These are phyloP conservation scores for Aspergillus pseudoterreus DNA, from an alignment of 2,329 filamentous ascomycete genomes.

Conservation along the genomic window DNA sequence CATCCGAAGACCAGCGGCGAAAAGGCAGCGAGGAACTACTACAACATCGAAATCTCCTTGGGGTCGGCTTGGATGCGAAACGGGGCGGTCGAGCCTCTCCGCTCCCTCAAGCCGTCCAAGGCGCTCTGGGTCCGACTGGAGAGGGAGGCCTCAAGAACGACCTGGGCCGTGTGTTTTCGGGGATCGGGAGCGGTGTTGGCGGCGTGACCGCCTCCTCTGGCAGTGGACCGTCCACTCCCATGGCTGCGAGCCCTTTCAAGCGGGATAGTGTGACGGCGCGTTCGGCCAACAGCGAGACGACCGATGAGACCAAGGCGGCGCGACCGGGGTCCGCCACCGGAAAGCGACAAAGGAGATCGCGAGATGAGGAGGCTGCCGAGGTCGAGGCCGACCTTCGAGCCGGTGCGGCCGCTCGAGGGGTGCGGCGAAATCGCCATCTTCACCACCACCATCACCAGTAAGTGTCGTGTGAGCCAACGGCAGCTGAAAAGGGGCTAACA, in stretches of 20 bases:
- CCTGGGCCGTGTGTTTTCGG: constrained; percentile 90
- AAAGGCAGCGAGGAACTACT: constrained; percentile 54
- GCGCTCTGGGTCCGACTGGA: constrained; percentile 73
- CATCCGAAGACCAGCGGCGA: constrained; percentile 38
- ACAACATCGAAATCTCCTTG: constrained; percentile 66
- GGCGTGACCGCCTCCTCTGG: constrained; percentile 48
- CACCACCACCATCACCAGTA: constrained; percentile 62
- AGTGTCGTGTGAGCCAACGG: constrained; percentile 16
- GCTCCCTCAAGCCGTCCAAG: constrained; percentile 88
- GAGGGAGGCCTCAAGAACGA: constrained; percentile 93
- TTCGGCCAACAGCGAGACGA: constrained; percentile 37
- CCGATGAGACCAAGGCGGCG: constrained; percentile 38
- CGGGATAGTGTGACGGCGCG: constrained; percentile 47
- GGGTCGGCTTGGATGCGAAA: constrained; percentile 68
- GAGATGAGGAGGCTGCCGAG: constrained; percentile 71
- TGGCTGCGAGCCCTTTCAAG: constrained; percentile 50
- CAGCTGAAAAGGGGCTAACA: constrained; percentile 13
- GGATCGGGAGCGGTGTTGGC: constrained; percentile 72
- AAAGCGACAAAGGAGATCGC: constrained; percentile 64
- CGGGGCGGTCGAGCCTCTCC: constrained; percentile 81
- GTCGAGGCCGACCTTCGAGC: constrained; percentile 61
- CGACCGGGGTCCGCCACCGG: constrained; percentile 48
- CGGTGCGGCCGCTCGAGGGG: constrained; percentile 63
- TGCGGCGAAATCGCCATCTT: constrained; percentile 49
- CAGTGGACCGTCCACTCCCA: constrained; percentile 54